Evolutionary conservation across 768 basidiomycete genomes (phyloP), one percentile per base, ranked within the genome.

Genomic region (Xerocomus brunneocitrinus): DNA sequence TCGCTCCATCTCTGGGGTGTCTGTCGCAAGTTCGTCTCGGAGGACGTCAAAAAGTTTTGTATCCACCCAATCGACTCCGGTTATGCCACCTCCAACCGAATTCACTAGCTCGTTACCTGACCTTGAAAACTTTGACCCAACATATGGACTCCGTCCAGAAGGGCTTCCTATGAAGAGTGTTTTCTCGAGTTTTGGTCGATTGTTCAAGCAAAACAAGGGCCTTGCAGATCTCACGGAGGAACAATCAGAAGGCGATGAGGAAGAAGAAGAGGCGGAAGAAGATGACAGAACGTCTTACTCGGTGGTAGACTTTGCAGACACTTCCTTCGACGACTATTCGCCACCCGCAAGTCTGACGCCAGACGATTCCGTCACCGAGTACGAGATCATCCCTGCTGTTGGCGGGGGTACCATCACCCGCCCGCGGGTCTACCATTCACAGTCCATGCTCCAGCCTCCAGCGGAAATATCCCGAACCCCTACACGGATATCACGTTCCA

Each of bases 111-210:
- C 73, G 49, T 66, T 70, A 51, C 69, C 73, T 5, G 75, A 76
- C 25, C 64, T 93, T 31, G 94, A 97, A 71, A 85, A 89, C 56
- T 97, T 90, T 68, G 95, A 98, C 63, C 95, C 94, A 1, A 98
- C 95, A 0, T 98, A 99, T 64, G 95, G 95, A 14, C 74, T 98
- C 12, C 86, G 95, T 25, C 92, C 93, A 0, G 95, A 98, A 64
- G 89, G 91, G 2, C 75, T 95, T 2, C 94, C 94, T 0, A 79
- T 80, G 1, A 95, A 92, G 71, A 87, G 86, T 55, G 80, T 84
- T 4, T 97, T 95, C 68, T 77, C 79, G 42, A 80, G 80, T 7
- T 94, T 97, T 59, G 83, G 87, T 22, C 82, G 79, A 36, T 73
- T 95, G 8, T 95, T 89, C 56, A 71, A 73, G 8, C 79, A 79